Conservation (phyloP, 371 early-diverging fungal species). For the Mucor sp. region DNA sequence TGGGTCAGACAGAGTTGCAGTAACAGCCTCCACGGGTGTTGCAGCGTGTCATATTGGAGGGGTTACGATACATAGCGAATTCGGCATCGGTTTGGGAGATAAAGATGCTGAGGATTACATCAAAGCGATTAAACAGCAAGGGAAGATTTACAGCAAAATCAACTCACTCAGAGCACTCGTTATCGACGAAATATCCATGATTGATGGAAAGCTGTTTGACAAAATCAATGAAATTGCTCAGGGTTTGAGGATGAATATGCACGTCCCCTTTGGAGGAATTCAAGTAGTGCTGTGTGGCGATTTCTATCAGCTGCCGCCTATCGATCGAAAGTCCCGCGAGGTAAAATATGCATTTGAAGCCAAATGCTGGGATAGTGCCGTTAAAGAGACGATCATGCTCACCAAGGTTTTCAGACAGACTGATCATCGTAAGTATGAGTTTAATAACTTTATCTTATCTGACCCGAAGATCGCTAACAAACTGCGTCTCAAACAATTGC, state of each 20-base stretch:
- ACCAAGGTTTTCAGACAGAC: conserved; percentile 59
- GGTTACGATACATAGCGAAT: conserved; percentile 67
- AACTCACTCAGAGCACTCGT: conserved; percentile 72
- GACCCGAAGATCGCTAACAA: background rate
- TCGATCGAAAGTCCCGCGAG: conserved; percentile 30
- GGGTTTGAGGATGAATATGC: conserved; percentile 37
- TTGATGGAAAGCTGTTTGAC: conserved; percentile 80
- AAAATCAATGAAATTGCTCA: conserved; percentile 79
- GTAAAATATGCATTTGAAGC: conserved; percentile 76
- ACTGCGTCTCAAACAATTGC: background rate
- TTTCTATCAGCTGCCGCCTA: conserved; percentile 93
- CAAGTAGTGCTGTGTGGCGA: conserved; percentile 89
- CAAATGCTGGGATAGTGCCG: conserved; percentile 59
- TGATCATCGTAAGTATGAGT: conserved; percentile 34
- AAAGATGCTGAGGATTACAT: conserved; percentile 47
- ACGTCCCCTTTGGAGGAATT: conserved; percentile 85
- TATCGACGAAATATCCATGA: conserved; percentile 94
- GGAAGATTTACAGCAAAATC: conserved; percentile 35
- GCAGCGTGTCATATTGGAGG: conserved; percentile 88
- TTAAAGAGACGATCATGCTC: conserved; percentile 48
- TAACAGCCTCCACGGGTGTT: conserved; percentile 90
- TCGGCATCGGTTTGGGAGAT: conserved; percentile 60
- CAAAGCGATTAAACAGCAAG: conserved; percentile 23
- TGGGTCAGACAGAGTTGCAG: conserved; percentile 51
- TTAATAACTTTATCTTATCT: background rate